A percentile compares a stretch with the other conserved stretches of the same genome.
phyloP scores from a whole-genome alignment of 768 basidiomycete genomes.

The Tulasnella sp. region DNA sequence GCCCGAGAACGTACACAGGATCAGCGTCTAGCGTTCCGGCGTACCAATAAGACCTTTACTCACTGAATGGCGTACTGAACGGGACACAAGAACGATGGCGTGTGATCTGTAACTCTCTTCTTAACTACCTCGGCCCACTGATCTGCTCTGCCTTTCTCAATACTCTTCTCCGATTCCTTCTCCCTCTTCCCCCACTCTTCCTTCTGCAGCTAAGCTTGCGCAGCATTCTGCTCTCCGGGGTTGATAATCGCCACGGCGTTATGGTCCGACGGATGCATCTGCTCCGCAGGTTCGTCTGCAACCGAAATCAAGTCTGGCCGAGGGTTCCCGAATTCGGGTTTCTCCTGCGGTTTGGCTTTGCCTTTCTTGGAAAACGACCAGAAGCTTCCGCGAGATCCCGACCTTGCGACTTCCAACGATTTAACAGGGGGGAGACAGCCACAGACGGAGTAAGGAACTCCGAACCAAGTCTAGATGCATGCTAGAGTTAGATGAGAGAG shows the following conservation, averaged over 20 bases:
- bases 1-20: not conserved
- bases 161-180: not conserved
- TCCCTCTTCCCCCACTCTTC: conserved; percentile 5
- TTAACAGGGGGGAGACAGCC: conserved; percentile 49
- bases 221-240: not conserved
- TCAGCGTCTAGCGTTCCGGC: too few relatives aligned
- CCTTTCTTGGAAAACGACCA: conserved; percentile 21
- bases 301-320: conserved; percentile 31
- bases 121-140: conserved; percentile 16
- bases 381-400: not conserved
- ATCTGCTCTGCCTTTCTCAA: conserved; percentile 15
- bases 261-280: conserved; percentile 32
- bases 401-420: not conserved
- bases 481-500: not conserved
- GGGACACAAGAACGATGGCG: not conserved
- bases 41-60: not conserved
- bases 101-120: not conserved
- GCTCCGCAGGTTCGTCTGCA: conserved; percentile 28
- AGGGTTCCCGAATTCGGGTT: conserved; percentile 20
- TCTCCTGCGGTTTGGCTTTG: not conserved
- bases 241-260: conserved; percentile 28
- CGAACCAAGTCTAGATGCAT: conserved; percentile 45
- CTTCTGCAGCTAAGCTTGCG: conserved; percentile 5
- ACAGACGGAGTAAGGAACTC: conserved; percentile 54
- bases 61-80: not conserved